Evolutionary conservation across 371 early-diverging fungal genomes (phyloP).

Genomic region (Homolaphlyctis polyrhiza): DNA sequence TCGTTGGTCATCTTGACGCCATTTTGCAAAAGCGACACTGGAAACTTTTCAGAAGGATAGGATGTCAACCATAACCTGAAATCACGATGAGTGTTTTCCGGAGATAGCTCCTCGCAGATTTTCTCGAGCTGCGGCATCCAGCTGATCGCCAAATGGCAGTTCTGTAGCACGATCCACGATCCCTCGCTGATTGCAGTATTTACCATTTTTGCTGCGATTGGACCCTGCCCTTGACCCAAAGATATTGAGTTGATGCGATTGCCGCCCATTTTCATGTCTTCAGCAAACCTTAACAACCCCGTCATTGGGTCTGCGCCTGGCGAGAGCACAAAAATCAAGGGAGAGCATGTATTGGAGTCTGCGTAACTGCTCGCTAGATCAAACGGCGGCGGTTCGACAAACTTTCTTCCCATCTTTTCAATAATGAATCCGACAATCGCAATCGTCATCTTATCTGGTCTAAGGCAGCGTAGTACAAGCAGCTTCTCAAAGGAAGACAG

Average conservation of each 20-base stretch:
- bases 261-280: conserved; percentile 44
- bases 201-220: conserved; percentile 49
- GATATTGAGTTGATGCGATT: conserved; percentile 41
- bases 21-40: conserved; percentile 47
- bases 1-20: conserved; percentile 57
- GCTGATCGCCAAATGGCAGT: conserved; percentile 50
- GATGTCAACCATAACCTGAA: conserved; percentile 48
- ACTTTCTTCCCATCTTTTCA: conserved; percentile 40
- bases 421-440: conserved; percentile 37
- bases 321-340: conserved; percentile 48
- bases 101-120: conserved; percentile 45
- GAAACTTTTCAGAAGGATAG: conserved; percentile 50
- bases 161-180: conserved; percentile 49
- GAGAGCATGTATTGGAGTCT: conserved; percentile 38
- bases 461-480: conserved; percentile 36
- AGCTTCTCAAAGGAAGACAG: conserved; percentile 40
- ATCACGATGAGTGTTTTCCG: conserved; percentile 42
- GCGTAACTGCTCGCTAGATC: conserved; percentile 45
- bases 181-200: conserved; percentile 34
- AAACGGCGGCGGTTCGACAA: conserved; percentile 52
- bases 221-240: conserved; percentile 52
- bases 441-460: conserved; percentile 45
- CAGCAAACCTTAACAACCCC: conserved; percentile 42
- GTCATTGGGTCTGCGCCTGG: conserved; percentile 56
- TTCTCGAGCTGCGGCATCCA: conserved; percentile 52